These are phyloP conservation scores for Volvox reticuliferus DNA, from an alignment of 139 green algal species.

Conservation along the genomic window DNA sequence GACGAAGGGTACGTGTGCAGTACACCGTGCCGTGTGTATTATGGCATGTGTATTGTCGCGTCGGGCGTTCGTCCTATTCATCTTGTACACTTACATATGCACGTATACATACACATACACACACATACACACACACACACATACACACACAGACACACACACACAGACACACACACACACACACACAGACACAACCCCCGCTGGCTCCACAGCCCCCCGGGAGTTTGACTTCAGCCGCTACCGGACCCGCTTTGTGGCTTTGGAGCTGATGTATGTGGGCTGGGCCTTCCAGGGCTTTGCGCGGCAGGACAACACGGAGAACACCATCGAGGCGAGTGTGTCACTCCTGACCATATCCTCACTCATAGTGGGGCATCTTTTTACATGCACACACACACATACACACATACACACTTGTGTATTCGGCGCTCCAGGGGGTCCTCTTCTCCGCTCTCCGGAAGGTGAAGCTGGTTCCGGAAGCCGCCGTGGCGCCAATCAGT, in stretches of 20 bases:
- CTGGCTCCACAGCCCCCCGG: conserved; percentile 8
- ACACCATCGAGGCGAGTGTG: conserved; percentile 81
- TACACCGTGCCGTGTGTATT: neutral
- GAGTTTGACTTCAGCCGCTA: conserved; percentile 74
- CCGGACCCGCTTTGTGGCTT: conserved; percentile 76
- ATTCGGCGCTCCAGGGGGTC: conserved; percentile 56
- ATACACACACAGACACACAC: neutral
- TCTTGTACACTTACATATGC: neutral
- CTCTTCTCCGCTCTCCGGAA: conserved; percentile 80
- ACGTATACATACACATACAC: too few species aligned
- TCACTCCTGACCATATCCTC: too few species aligned
- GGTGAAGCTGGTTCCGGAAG: conserved; percentile 74
- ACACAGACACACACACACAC: neutral
- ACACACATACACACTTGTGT: too few species aligned
- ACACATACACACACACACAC: neutral
- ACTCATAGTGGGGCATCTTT: too few species aligned
- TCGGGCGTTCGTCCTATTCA: neutral
- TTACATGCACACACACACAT: too few species aligned
- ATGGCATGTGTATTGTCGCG: neutral
- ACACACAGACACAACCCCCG: neutral
- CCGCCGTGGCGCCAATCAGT: conserved; percentile 49
- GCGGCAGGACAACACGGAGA: conserved; percentile 73
- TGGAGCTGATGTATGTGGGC: conserved; percentile 90
- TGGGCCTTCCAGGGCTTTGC: conserved; percentile 88
- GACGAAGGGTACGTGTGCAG: neutral